phyloP scores from a whole-genome alignment of 345 rosid genomes.

The Rhizophora mangle region DNA sequence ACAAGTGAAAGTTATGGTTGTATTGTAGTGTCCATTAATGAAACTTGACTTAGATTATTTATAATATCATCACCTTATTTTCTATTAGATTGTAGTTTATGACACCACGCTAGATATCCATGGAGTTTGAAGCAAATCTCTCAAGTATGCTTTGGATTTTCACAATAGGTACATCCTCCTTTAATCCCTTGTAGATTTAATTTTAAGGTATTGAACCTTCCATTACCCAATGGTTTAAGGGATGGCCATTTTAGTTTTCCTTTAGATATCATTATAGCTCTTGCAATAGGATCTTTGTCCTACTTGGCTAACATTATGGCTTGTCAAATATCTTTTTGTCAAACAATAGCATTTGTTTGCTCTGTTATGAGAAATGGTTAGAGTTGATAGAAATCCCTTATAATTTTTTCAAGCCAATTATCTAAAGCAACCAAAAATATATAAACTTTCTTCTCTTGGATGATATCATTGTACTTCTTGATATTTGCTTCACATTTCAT shows the following conservation, averaged over 20 bases:
- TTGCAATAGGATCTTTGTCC: no score
- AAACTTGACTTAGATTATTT: not conserved
- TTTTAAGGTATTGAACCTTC: not conserved
- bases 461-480: no score
- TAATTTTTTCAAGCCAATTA: no score
- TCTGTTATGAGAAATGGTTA: not conserved
- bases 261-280: not conserved
- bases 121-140: constrained; percentile 1
- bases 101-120: not conserved
- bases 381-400: not conserved
- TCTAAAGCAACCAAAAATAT: no score
- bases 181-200: not conserved
- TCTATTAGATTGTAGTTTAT: not conserved
- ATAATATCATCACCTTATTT: not conserved
- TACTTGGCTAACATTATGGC: not conserved
- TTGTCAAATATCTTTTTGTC: no score
- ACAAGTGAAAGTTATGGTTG: not conserved
- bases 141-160: not conserved
- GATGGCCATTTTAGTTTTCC: not conserved
- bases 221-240: no score
- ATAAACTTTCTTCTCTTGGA: no score
- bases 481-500: no score
- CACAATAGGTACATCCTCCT: not conserved
- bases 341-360: not conserved
- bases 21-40: no score